Base-by-base conservation (phyloP, 208 protist species). In the Crithidia expoeki region DNA sequence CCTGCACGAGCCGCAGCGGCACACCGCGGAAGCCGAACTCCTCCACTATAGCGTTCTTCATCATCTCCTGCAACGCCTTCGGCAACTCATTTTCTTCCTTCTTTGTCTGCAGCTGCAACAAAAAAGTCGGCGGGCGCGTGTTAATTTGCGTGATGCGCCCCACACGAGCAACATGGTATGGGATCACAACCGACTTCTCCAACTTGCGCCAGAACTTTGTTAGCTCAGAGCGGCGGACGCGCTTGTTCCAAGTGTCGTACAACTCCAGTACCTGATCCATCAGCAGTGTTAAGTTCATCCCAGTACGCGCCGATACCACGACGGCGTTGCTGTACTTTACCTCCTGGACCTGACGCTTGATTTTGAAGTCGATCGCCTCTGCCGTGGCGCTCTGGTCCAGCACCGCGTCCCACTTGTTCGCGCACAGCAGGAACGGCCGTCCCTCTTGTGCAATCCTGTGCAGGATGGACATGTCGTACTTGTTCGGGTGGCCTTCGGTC, bases 341-440 rank as follows among this genome's bases (percentile, higher is more conserved):
- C 78, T 97, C 93, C 32, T 83, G 85, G 19, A 97, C 84, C 49
- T 97, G 93, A 5, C 89, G 83, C 73, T 96, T 95, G 47, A 98
- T 95, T 69, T 97, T 96, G 62, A 95, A 94, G 79, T 98, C 94
- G 72, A 97, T 96, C 4, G 90, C 88, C 74, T 96, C 87, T 16
- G 94, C 94, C 12, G 92, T 95, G 14, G 90, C 90, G 51, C 80
- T 88, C 53, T 91, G 89, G 67, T 98, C 88, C 42, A 94, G 76
- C 30, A 98, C 92, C 0, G 89, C 82, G 74, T 98, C 94, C 93
- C 94, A 98, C 72, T 98, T 98, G 67, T 98, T 98, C 2, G 89
- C 92, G 63, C 87, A 95, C 12, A 98, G 79, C 14, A 97, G 47
- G 68, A 98, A 95, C 14, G 91, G 85, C 27, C 93, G 71, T 7